Base-by-base conservation (phyloP, 805 yeast genomes). In the Ogataea angusta region DNA sequence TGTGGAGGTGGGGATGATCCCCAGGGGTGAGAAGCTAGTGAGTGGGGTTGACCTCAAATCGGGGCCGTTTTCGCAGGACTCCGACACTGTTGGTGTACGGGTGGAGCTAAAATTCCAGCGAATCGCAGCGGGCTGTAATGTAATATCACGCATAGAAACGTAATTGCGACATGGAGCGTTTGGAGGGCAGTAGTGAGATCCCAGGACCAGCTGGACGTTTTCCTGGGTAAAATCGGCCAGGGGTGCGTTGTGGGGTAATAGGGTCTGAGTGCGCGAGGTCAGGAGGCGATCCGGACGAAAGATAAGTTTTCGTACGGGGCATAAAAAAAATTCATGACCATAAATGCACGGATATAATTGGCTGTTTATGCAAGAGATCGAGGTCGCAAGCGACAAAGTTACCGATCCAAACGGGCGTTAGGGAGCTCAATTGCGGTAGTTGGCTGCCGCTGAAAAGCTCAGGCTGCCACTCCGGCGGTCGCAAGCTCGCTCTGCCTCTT, bases 261-360 rank as follows among this genome's bases (percentile, higher is more conserved):
- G 35, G 38, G 25, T 34, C 12, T 34, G n/a, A 23, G 19, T 19
- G 34, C 38, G 37, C 29, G 13, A 13, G 19, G 9, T 10, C 14
- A 17, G 14, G 30, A 13, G 15, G 27, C 36, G 18, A 25, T 23
- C 35, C 45, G 45, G 45, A 30, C 36, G 41, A 41, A 41, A 41
- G 45, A 30, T 36, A 19, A 36, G 30, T 36, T 17, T 30, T 27
- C 23, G 30, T 37, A 38, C 30, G 40, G 38, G 36, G 40, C 22
- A 32, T 21, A 30, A 43, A 43, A 41, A 19, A 43, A 50, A 48
- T 23, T 40, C 44, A 48, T 49, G 51, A 49, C 52, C 52, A 10
- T 34, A 36, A 45, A 39, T 46, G 38, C 42, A n/a, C 30, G 29
- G 19, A 19, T 40, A 26, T 46, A 24, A 46, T 46, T 46, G 49